Percentiles rank a stretch among this genome's conserved stretches.
These are phyloP conservation scores for Nakaseomyces bracarensis DNA, from an alignment of 1,139 yeast species.

Conservation along the genomic window DNA sequence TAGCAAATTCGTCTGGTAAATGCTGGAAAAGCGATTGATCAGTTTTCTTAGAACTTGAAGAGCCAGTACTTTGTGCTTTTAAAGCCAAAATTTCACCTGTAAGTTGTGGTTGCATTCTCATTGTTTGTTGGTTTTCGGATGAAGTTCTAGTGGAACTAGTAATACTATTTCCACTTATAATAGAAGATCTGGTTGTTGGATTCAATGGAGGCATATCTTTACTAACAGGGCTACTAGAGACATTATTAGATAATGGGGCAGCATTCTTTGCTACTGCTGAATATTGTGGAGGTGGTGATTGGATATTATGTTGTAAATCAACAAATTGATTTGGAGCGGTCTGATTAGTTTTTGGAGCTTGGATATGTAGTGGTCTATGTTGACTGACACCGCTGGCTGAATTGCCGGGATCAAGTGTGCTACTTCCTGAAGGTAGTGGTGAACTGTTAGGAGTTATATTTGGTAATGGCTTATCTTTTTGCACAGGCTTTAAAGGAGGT, in stretches of 20 bases:
- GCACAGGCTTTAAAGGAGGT: slow-evolving; percentile 21
- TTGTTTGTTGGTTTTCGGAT: slow-evolving; percentile 1
- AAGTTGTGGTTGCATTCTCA: slow-evolving; percentile 11
- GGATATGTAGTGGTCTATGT: slow-evolving; percentile 14
- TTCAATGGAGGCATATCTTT: slow-evolving; percentile 1
- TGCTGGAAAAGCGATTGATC: slow-evolving; percentile 39
- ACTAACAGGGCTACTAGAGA: neutral
- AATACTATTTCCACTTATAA: neutral
- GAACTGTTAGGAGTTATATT: slow-evolving; percentile 2
- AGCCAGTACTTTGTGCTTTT: slow-evolving; percentile 33
- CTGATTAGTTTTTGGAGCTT: slow-evolving; percentile 15
- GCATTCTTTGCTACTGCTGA: neutral
- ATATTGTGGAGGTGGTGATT: neutral
- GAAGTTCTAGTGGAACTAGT: neutral
- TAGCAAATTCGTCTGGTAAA: slow-evolving; percentile 24
- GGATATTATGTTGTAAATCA: neutral
- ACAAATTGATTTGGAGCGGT: slow-evolving; percentile 51
- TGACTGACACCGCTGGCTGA: neutral
- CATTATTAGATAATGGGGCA: neutral
- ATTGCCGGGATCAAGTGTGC: slow-evolving; percentile 7
- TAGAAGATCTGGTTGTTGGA: neutral
- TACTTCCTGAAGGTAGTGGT: neutral
- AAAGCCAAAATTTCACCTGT: slow-evolving; percentile 21
- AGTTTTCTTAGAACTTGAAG: slow-evolving; percentile 17
- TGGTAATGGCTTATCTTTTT: slow-evolving; percentile 9